These are phyloP conservation scores for Candida odintsovae DNA, from an alignment of 805 yeast species.

Conservation along the genomic window DNA sequence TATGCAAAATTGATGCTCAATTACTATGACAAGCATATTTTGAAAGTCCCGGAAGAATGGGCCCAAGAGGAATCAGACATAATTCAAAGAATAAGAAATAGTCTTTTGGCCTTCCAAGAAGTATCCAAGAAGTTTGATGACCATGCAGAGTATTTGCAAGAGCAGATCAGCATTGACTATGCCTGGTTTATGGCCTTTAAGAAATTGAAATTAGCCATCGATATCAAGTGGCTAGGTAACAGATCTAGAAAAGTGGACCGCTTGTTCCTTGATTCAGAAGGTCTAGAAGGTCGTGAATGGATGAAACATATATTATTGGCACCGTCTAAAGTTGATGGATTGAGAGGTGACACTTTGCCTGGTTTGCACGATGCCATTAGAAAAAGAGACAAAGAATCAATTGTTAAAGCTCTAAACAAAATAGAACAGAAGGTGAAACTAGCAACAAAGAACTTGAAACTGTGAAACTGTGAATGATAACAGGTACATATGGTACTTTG, in stretches of 20 bases:
- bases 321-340: conserved; percentile 48
- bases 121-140: conserved; percentile 37
- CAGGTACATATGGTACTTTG: too few relatives aligned
- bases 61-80: conserved; percentile 6
- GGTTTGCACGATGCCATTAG: conserved; percentile 52
- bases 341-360: conserved; percentile 49
- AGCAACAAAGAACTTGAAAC: conserved; percentile 5
- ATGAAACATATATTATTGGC: conserved; percentile 61
- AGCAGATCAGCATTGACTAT: conserved; percentile 52
- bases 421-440: conserved; percentile 4
- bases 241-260: conserved; percentile 26
- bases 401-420: conserved; percentile 8
- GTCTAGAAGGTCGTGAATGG: conserved; percentile 49
- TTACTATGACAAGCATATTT: conserved; percentile 27
- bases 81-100: not conserved
- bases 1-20: conserved; percentile 40
- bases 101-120: conserved; percentile 2
- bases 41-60: conserved; percentile 28
- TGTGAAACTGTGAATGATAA: conserved; percentile 2
- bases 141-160: conserved; percentile 40
- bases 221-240: conserved; percentile 47
- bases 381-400: conserved; percentile 35
- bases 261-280: conserved; percentile 32
- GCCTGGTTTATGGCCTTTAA: conserved; percentile 69
- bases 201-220: conserved; percentile 55